Evolutionary conservation across 169 alveolate genomes (phyloP), one percentile per base, ranked within the genome.

Genomic region (Amoebophrya sp.): DNA sequence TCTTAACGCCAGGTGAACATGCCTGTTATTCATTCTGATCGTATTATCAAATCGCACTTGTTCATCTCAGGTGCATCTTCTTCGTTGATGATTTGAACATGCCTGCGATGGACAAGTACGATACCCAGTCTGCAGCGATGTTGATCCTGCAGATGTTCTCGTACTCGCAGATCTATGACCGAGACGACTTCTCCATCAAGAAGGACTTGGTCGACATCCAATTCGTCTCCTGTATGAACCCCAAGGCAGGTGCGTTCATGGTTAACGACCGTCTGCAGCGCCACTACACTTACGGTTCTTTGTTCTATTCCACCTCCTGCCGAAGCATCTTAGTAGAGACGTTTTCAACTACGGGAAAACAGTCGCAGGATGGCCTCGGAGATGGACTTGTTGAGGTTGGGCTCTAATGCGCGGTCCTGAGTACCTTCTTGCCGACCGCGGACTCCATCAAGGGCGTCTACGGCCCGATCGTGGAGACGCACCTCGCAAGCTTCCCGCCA

Each of bases 71-170:
- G n/a, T 94, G 97, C 83, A 97, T 98, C 93, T 98, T 95, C 95
- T 97, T 98, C 96, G 95, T 98, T 93, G 99, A 98, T 94, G 99
- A 98, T 93, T 90, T 98, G 93, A 98, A 98, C 94, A 97, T 98
- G 99, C 98, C 99, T 29, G 96, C 96, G 90, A 97, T 97, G 54
- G 99, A 97, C 93, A 96, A 96, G 83, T 98, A 97, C 94, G 99
- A 98, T 93, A 97, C 99, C 40, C 98, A 98, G 95, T 96, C 98
- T 34, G 98, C 98, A 1, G 96, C 97, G 83, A 96, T 96, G 93
- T 94, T 98, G 93, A 92, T 97, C 91, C 95, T 98, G 95, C 97
- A 97, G 92, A 90, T 93, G 94, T 29, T 93, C 54, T 78, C 89
- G 41, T 93, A 92, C 93, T 89, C 78, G 53, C 93, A 91, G 90